Conservation (phyloP, 306 rosid species). For the Trichosanthes truncata region DNA sequence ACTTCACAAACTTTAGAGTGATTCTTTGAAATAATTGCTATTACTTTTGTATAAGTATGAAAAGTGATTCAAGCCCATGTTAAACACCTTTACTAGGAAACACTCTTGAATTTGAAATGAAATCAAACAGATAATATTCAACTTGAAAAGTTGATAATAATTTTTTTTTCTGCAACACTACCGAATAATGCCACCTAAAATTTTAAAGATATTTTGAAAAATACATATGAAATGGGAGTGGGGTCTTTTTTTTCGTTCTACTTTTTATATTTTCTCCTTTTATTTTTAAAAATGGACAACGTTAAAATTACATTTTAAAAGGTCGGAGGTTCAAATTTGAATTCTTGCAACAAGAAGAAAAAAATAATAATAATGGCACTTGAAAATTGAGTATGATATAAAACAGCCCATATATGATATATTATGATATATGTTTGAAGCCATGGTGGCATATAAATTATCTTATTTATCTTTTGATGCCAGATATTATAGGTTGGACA, state of each 20-base stretch:
- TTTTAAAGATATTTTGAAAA: neutral
- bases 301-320: too few relatives aligned
- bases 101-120: too few relatives aligned
- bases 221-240: neutral
- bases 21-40: neutral
- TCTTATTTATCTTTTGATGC: too few relatives aligned
- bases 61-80: neutral
- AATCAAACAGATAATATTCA: neutral
- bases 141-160: neutral
- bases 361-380: too few relatives aligned
- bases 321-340: too few relatives aligned
- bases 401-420: too few relatives aligned
- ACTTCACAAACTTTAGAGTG: neutral
- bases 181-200: neutral
- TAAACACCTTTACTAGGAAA: neutral
- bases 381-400: too few relatives aligned
- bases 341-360: too few relatives aligned
- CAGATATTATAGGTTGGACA: too few relatives aligned
- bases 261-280: neutral
- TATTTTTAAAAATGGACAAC: too few relatives aligned
- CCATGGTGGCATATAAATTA: too few relatives aligned
- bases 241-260: neutral
- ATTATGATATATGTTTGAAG: too few relatives aligned
- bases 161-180: neutral
- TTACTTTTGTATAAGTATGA: neutral